Evolutionary conservation across 2,329 filamentous ascomycete species (phyloP), one percentile per base, ranked within the genome.

Genomic region (Scopulariopsis brevicaulis): DNA sequence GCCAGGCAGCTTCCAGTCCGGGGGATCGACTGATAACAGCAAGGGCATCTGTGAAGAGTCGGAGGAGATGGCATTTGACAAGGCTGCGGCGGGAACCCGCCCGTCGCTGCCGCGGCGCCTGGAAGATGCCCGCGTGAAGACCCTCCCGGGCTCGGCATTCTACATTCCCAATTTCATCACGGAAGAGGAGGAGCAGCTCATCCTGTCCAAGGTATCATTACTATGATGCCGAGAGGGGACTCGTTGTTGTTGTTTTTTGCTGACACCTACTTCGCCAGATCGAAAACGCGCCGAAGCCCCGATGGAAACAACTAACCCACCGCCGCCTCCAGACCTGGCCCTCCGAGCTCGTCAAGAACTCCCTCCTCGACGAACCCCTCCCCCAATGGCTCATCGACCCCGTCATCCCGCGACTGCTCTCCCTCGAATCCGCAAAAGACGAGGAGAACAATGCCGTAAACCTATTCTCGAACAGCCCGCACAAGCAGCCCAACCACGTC

Each of bases 281-380:
- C 64, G 74, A 76, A 56, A 76, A 81, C 52, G 84, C 84, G 1
- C 87, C 89, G 28, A 85, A 84, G 62, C 86, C 88, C 28, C 81
- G 85, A 68, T 99, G 94, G 93, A 92, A 90, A 61, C 80, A 87
- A 55, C 85, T 99, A 58, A 84, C 87, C n/a, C 90, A 91, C 70
- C 88, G 94, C 58, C 86, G 93, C 50, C 82, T 99, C 1, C 92
- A 97, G 77, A 90, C 90, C 1, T 90, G 92, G 80, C 94, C 93
- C 1, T 94, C 89, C 2, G 83, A 90, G 59, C 82, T 97, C 11
- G 86, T 90, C 40, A 82, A 84, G 57, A 81, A 96, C 69, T 87
- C 83, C 18, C 81, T 99, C 1, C 77, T 97, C 25, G 84, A 86
- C 56, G 78, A 85, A 2, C 79, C 85, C 7, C 77, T 97, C 7